Percentiles rank a stretch among this genome's conserved stretches.
These are phyloP conservation scores for Amoebophrya sp. DNA, from an alignment of 169 alveolate species.

Conservation along the genomic window DNA sequence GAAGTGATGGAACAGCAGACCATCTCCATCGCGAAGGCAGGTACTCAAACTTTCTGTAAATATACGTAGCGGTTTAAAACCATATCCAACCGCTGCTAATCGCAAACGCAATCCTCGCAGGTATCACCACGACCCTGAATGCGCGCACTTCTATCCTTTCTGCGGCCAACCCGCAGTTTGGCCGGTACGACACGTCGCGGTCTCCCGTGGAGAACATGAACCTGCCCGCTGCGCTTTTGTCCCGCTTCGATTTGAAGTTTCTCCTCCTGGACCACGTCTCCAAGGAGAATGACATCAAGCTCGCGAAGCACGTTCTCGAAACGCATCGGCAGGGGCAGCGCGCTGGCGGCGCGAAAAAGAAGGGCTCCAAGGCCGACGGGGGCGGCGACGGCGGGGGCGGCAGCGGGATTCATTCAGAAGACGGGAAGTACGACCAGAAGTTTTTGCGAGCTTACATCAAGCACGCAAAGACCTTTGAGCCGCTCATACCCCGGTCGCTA, in stretches of 20 bases:
- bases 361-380: background rate
- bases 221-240: slow-evolving; percentile 18
- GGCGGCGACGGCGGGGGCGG: background rate
- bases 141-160: slow-evolving; percentile 91
- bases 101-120: background rate
- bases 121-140: slow-evolving; percentile 45
- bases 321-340: background rate
- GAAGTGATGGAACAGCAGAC: slow-evolving; percentile 99
- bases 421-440: background rate
- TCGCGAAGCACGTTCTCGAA: slow-evolving; percentile 74
- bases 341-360: background rate
- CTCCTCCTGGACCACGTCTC: slow-evolving; percentile 89
- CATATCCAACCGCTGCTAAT: background rate
- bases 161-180: slow-evolving; percentile 97
- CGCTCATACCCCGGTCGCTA: background rate
- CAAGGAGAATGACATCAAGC: slow-evolving; percentile 69
- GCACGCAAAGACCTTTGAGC: background rate
- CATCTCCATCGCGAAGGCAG: slow-evolving; percentile 98
- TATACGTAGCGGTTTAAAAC: too few relatives aligned
- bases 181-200: slow-evolving; percentile 34
- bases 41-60: slow-evolving; percentile 33
- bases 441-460: background rate
- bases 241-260: slow-evolving; percentile 95
- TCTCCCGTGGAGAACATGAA: background rate
- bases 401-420: background rate